These are phyloP conservation scores for Jatropha podagrica DNA, from an alignment of 441 rosid species.

Conservation along the genomic window DNA sequence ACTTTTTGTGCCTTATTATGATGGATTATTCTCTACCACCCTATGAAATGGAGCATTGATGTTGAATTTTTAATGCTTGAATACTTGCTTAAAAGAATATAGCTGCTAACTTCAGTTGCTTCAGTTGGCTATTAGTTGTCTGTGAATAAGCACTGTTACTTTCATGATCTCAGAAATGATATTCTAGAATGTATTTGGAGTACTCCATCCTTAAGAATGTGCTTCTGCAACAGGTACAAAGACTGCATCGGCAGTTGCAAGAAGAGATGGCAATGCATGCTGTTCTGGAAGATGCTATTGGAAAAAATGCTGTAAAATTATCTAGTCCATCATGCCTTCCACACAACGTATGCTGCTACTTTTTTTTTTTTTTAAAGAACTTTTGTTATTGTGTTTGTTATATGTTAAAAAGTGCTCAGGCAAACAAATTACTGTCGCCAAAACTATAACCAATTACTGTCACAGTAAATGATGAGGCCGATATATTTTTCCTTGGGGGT, in stretches of 20 bases:
- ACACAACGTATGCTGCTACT: slow-evolving; percentile 42
- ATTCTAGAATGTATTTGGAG: not conserved
- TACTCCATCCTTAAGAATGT: slow-evolving; percentile 1
- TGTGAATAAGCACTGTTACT: not conserved
- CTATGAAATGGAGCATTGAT: not conserved
- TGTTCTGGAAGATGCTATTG: slow-evolving; percentile 57
- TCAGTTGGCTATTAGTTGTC: no score
- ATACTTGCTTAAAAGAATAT: slow-evolving; percentile 6
- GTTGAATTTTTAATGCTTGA: slow-evolving; percentile 7
- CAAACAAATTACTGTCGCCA: not conserved
- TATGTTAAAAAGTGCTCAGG: not conserved
- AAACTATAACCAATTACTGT: not conserved
- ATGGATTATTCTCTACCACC: not conserved
- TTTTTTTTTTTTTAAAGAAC: not conserved
- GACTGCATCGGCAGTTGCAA: slow-evolving; percentile 57
- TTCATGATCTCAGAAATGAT: not conserved
- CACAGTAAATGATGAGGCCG: no score
- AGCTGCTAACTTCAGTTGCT: slow-evolving; percentile 2
- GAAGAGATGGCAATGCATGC: slow-evolving; percentile 62
- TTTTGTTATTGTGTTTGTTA: not conserved
- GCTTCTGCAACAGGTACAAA: slow-evolving; percentile 53
- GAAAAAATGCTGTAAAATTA: slow-evolving; percentile 47
- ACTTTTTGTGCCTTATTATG: not conserved
- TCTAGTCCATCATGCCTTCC: slow-evolving; percentile 56
- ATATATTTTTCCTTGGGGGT: no score